A percentile compares a stretch with the other conserved stretches of the same genome.
Evolutionary conservation across 106 monocot genomes (phyloP).

Genomic region (Gastrodia elata): DNA sequence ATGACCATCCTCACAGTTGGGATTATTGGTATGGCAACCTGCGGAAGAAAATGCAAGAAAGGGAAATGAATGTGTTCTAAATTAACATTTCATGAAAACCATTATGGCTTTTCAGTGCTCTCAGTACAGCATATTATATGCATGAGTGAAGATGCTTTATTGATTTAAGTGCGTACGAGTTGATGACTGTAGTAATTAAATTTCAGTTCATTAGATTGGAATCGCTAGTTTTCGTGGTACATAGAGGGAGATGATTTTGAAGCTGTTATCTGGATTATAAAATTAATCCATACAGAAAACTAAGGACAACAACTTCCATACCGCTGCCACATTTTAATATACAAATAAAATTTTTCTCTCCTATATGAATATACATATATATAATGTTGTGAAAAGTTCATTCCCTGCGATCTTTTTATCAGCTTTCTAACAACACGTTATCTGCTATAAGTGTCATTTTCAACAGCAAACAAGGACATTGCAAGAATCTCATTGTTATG

Average conservation of each 20-base stretch:
- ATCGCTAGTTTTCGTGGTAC: too few relatives aligned
- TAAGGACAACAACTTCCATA: too few relatives aligned
- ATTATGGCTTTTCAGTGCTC: background rate
- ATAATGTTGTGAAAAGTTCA: too few relatives aligned
- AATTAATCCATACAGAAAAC: background rate
- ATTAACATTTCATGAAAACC: background rate
- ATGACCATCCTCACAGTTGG: conserved; percentile 67
- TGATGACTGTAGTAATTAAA: background rate
- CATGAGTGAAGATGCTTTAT: too few relatives aligned
- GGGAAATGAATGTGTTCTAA: background rate
- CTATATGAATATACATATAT: too few relatives aligned
- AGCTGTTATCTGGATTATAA: background rate
- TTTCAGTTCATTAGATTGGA: background rate
- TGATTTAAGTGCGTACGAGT: too few relatives aligned
- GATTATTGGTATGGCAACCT: conserved; percentile 73
- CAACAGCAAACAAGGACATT: too few relatives aligned
- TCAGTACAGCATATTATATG: background rate
- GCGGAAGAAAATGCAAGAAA: conserved; percentile 10
- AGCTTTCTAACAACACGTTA: too few relatives aligned
- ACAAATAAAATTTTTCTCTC: background rate
- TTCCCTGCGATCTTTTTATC: too few relatives aligned
- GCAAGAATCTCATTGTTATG: too few relatives aligned
- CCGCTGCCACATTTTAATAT: background rate
- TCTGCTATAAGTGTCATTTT: too few relatives aligned
- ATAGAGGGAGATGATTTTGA: background rate